Conservation (phyloP, 2,329 filamentous ascomycete genomes). For the Cercospora canescens region DNA sequence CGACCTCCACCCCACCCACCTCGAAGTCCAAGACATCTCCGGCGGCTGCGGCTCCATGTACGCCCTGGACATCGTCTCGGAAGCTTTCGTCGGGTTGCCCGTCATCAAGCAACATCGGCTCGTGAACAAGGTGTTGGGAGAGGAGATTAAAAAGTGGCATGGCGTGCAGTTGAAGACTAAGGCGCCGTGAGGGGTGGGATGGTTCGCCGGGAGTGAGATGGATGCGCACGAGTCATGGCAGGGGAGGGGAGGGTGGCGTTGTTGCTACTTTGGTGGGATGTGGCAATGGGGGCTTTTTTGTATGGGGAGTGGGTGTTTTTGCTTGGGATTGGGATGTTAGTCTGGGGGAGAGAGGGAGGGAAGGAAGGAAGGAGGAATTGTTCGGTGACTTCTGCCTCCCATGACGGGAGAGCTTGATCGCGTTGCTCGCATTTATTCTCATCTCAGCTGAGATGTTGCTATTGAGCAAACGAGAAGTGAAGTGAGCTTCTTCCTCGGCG, state of each 20-base stretch:
- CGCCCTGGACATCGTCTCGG: conserved; percentile 73
- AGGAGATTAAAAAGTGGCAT: conserved; percentile 79
- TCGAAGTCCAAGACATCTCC: conserved; percentile 72
- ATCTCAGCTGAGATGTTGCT: too few species aligned
- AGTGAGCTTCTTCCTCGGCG: too few species aligned
- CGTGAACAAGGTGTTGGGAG: conserved; percentile 72
- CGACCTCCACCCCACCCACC: conserved; percentile 43
- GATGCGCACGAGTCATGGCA: neutral
- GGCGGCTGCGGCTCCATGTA: conserved; percentile 89
- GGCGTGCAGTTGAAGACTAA: conserved; percentile 78
- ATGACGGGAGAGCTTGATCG: too few species aligned
- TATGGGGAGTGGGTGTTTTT: too few species aligned
- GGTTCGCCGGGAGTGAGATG: neutral
- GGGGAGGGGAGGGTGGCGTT: too few species aligned
- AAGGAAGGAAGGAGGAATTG: too few species aligned
- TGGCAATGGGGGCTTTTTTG: too few species aligned
- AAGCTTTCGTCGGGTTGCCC: conserved; percentile 67
- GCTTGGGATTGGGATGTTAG: too few species aligned
- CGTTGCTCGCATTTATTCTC: too few species aligned
- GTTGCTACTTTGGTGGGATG: conserved; percentile 5
- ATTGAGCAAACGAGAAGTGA: too few species aligned
- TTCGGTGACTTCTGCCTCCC: too few species aligned
- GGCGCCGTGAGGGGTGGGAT: conserved; percentile 38
- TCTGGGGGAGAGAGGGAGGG: neutral
- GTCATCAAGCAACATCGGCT: conserved; percentile 82